Percentiles rank a stretch among this genome's conserved stretches.
Evolutionary conservation across 805 yeast genomes (phyloP).

Genomic region (Zygotorulaspora danielsina): DNA sequence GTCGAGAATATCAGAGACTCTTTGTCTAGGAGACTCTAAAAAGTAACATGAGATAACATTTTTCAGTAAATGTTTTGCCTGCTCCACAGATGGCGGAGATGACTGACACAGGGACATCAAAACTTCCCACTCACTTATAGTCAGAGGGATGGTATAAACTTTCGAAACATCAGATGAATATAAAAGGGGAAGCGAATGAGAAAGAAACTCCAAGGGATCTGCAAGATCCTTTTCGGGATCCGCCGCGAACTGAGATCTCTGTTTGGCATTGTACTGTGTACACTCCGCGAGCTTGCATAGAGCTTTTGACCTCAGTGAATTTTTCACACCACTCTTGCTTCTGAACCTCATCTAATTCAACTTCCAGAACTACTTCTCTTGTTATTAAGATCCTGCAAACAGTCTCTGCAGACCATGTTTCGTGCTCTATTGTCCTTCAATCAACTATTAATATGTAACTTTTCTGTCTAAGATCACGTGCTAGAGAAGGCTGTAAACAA

Average conservation of each 20-base stretch:
- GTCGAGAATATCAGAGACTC: slow-evolving; percentile 39
- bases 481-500: too few relatives aligned
- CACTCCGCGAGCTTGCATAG: slow-evolving; percentile 23
- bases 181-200: slow-evolving; percentile 29
- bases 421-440: too few relatives aligned
- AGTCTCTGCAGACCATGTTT: slow-evolving; percentile 4
- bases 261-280: slow-evolving; percentile 7
- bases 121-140: slow-evolving; percentile 52
- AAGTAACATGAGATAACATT: slow-evolving; percentile 46
- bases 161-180: slow-evolving; percentile 27
- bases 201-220: slow-evolving; percentile 14
- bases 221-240: neutral
- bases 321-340: slow-evolving; percentile 6
- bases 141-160: slow-evolving; percentile 40
- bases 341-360: slow-evolving; percentile 13
- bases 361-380: too few relatives aligned
- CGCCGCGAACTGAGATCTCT: neutral
- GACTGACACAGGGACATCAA: slow-evolving; percentile 48
- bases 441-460: too few relatives aligned
- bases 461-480: too few relatives aligned
- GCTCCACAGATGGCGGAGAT: slow-evolving; percentile 32
- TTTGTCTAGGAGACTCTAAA: slow-evolving; percentile 47
- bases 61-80: slow-evolving; percentile 39
- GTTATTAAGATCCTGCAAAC: too few relatives aligned
- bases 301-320: slow-evolving; percentile 26